Base-by-base conservation (phyloP, 202 grass and related monocot genomes). In the Saccharum hybrid region DNA sequence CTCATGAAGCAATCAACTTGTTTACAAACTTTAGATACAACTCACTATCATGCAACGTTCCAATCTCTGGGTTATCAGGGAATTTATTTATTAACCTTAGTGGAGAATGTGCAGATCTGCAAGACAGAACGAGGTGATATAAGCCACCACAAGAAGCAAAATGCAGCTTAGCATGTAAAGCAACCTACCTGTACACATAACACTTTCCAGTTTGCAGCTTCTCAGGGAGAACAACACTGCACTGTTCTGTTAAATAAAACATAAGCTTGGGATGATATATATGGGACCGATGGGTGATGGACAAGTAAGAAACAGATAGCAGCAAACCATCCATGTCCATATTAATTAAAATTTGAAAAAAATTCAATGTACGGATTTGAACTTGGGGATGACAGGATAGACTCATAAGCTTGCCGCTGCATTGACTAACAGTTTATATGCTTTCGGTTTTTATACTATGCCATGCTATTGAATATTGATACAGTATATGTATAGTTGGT, bases 131-230 rank as follows among this genome's bases (percentile, higher is more conserved):
- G 14, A 66, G 37, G 5, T 14, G 14, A 60, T 79, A 10, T 66
- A 39, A 79, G 56, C 59, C 23, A 15, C 5, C 21, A 68, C 51
- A 81, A 83, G 31, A 71, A 34, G 11, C 7, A 45, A 89, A 79
- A 52, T 69, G 36, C 30, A 69, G 46, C 12, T 40, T 75, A 39
- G 73, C 63, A 28, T 71, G 30, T 43, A 64, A 82, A 82, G 82
- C 57, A 60, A 2, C 82, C 31, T 87, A 93, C 96, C 96, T 86
- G 77, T 98, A 94, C 28, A 98, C 96, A 76, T 98, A 96, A 93
- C 96, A 98, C 49, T 93, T 98, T 75, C 93, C 96, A 80, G 83
- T 94, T 46, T 96, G 91, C 81, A 98, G 86, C 81, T 96, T 98
- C 86, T 98, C 96, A n/a, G 96, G 96, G 60, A 98, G 93, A 80